Evolutionary conservation across 139 green algal species (phyloP).

Genomic region (Micractinium sp.): DNA sequence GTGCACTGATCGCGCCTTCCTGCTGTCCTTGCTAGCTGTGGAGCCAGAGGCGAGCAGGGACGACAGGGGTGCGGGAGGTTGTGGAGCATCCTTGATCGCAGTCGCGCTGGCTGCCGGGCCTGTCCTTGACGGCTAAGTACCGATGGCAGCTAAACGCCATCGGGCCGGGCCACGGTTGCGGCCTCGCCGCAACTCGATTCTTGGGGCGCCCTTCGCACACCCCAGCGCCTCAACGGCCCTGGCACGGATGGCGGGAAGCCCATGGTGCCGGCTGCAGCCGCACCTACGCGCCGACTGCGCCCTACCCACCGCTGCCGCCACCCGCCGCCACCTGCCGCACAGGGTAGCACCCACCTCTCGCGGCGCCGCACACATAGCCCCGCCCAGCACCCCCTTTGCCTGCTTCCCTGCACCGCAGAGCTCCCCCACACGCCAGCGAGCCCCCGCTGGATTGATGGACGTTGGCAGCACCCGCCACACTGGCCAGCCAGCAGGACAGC

Average conservation of each 20-base stretch:
- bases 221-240: too few species aligned
- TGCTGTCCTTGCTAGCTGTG: too few species aligned
- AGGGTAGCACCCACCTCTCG: neutral
- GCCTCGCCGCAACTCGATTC: too few species aligned
- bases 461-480: neutral
- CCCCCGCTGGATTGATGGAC: conserved; percentile 3
- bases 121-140: too few species aligned
- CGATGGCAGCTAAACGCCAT: too few species aligned
- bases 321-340: neutral
- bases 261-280: neutral
- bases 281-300: neutral
- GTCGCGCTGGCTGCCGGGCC: too few species aligned
- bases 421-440: neutral
- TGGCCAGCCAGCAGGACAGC: conserved; percentile 25
- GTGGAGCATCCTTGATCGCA: too few species aligned
- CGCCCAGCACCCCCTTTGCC: neutral
- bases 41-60: too few species aligned
- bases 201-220: neutral
- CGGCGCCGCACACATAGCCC: neutral
- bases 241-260: too few species aligned
- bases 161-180: too few species aligned
- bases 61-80: too few species aligned
- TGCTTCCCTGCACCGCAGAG: neutral
- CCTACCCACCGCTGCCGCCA: neutral
- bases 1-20: too few species aligned